These are phyloP conservation scores for Saraca asoca DNA, from an alignment of 331 rosid species.

Conservation along the genomic window DNA sequence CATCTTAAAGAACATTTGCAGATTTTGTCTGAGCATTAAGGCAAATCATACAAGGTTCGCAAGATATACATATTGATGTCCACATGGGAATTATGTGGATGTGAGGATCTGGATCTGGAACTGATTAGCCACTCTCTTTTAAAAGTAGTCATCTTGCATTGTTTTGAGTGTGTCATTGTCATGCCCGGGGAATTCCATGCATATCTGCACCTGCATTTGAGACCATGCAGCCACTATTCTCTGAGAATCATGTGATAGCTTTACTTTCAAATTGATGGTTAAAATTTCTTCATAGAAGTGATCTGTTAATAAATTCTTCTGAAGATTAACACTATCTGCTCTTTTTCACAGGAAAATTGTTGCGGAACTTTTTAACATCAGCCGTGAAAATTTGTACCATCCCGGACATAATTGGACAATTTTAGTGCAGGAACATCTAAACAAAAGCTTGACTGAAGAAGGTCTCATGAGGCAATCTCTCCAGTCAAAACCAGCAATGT, in stretches of 20 bases:
- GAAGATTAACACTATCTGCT: not conserved
- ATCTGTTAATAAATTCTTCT: no score
- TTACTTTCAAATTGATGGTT: no score
- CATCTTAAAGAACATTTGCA: no score
- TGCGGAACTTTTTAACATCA: conserved; percentile 63
- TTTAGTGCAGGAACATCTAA: conserved; percentile 77
- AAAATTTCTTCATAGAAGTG: no score
- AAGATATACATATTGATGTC: no score
- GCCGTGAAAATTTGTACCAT: conserved; percentile 79
- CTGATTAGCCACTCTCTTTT: not conserved
- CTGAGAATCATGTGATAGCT: not conserved
- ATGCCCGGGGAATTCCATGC: conserved; percentile 32
- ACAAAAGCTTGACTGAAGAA: conserved; percentile 82
- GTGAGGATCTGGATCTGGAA: not conserved
- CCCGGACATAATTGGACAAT: conserved; percentile 77
- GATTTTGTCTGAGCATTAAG: no score
- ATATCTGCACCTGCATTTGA: not conserved
- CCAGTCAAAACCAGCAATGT: conserved; percentile 67
- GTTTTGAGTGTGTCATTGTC: not conserved
- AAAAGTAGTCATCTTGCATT: not conserved
- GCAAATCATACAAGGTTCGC: no score
- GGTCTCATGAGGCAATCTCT: conserved; percentile 81
- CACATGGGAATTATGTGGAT: no score
- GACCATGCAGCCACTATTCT: conserved; percentile 1
- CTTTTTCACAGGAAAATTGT: conserved; percentile 67